phyloP scores from a whole-genome alignment of 306 rosid genomes.

The Hippophae gyantsensis region DNA sequence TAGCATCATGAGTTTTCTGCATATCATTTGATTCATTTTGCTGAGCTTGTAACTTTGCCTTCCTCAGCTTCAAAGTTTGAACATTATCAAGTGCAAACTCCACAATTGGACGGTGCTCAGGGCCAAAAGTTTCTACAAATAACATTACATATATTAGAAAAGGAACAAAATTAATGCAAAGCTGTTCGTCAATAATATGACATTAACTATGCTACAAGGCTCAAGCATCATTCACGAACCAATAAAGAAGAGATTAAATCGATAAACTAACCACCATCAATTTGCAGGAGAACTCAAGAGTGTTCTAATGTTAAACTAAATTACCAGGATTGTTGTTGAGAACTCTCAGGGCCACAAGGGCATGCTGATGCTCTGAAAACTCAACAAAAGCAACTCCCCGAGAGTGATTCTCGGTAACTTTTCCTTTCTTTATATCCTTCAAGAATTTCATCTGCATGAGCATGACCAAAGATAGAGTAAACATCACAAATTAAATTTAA shows the following conservation, averaged over 20 bases:
- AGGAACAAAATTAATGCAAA: not conserved
- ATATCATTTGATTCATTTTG: slow-evolving; percentile 18
- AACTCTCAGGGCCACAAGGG: slow-evolving; percentile 91
- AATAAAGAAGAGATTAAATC: not conserved
- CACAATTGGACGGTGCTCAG: slow-evolving; percentile 84
- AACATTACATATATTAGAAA: slow-evolving; percentile 6
- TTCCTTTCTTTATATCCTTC: slow-evolving; percentile 74
- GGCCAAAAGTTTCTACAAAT: slow-evolving; percentile 67
- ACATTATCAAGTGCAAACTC: slow-evolving; percentile 93
- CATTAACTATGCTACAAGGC: not conserved
- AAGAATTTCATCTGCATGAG: slow-evolving; percentile 62
- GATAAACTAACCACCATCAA: not conserved
- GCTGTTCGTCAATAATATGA: not conserved
- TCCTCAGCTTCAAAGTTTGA: slow-evolving; percentile 56
- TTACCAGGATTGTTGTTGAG: slow-evolving; percentile 95
- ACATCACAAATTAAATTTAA: not conserved
- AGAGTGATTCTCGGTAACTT: slow-evolving; percentile 46
- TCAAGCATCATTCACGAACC: too few species aligned
- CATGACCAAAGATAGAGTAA: not conserved
- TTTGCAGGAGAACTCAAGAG: not conserved
- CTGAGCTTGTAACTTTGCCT: slow-evolving; percentile 47
- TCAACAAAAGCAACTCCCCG: slow-evolving; percentile 92
- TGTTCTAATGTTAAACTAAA: slow-evolving; percentile 10
- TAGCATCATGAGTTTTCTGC: slow-evolving; percentile 15
- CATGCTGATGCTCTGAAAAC: slow-evolving; percentile 94